These are phyloP conservation scores for Aurantiochytrium sp. DNA, from an alignment of 108 stramenopile genomes.

Conservation along the genomic window DNA sequence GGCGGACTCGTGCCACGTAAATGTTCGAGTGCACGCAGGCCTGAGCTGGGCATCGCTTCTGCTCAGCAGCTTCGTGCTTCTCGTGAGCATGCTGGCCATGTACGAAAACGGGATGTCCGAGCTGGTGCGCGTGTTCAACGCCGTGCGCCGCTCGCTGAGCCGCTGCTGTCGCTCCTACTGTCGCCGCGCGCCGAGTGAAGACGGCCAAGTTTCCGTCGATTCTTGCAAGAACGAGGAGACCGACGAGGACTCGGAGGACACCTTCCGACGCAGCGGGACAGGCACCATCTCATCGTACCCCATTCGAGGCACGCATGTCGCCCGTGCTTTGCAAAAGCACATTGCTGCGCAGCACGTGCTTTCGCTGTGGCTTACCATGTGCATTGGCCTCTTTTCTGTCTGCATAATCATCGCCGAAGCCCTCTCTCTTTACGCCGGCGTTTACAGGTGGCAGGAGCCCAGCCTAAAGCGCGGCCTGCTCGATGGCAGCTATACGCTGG, in stretches of 20 bases:
- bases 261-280: background rate
- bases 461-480: background rate
- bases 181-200: too few relatives aligned
- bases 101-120: background rate
- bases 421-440: background rate
- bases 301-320: background rate
- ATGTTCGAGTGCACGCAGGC: background rate
- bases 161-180: background rate
- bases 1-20: conserved; percentile 1
- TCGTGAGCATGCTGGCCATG: background rate
- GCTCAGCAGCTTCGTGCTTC: background rate
- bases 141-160: background rate
- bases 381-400: background rate
- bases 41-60: background rate
- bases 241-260: background rate
- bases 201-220: too few relatives aligned
- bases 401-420: background rate
- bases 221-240: too few relatives aligned
- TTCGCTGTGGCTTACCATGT: background rate
- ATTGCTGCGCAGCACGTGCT: background rate
- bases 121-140: background rate
- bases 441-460: background rate
- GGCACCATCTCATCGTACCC: background rate
- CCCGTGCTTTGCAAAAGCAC: background rate
- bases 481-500: background rate